Base-by-base conservation (phyloP, 2,329 filamentous ascomycete genomes). In the Xylariaceae sp. region DNA sequence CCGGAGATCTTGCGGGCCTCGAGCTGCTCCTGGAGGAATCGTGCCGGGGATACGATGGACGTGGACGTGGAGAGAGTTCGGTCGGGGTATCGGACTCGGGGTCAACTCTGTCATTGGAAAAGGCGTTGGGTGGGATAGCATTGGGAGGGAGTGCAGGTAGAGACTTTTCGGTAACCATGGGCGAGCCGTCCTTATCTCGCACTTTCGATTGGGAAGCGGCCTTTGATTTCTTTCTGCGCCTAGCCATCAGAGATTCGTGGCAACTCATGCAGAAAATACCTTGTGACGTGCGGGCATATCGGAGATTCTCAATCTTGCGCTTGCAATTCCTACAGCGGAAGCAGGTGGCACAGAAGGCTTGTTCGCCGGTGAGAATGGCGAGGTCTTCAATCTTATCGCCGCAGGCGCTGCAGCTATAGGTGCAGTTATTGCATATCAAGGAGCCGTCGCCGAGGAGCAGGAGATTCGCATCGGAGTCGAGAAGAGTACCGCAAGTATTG, bases 251-350 rank as follows among this genome's bases (percentile, higher is more conserved):
- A 19, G 89, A 93, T 66, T 98, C 93, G 61, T 98, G 93, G 63
- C 93, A 98, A 59, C 85, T 89, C 93, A 98, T 98, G 70, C 93
- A 98, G 63, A 98, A 97, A 55, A 98, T 98, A 46, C 93, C 93
- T 66, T 97, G 93, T 7, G 91, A 96, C 1, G 93, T 98, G 60
- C 93, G 83, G 41, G 93, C 93, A 79, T 97, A 98, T 63, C 91
- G 84, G 50, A 98, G 74, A 63, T 98, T 98, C 67, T 98, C 93
- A 47, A 98, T 98, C 72, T 96, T 96, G 63, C 87, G 83, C 73
- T 97, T 98, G 75, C 93, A 98, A 64, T 97, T 98, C 56, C 93
- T 80, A 69, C 93, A 98, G 57, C 90, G 81, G 71, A 98, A 98
- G 69, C 93, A 98, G 43, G 88, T 91, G 33, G 90, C 89, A 67